Conservation (phyloP, 148 eudicot genomes). For the Pouteria glomerata region DNA sequence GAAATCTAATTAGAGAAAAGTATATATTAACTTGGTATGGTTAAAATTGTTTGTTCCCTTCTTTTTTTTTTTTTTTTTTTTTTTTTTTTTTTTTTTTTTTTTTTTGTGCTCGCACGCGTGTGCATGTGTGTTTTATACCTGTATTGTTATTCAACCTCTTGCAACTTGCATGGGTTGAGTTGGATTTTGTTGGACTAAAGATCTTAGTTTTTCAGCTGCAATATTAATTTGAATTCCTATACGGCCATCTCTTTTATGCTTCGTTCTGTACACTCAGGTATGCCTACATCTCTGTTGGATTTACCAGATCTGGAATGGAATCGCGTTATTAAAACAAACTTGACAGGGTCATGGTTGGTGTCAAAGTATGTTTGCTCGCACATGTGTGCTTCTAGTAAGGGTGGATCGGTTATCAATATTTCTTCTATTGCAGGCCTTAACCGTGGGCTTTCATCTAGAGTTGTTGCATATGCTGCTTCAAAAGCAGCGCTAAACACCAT, state of each 20-base stretch:
- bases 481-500: slow-evolving; percentile 36
- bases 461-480: slow-evolving; percentile 32
- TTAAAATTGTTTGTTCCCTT: no score
- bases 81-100: no score
- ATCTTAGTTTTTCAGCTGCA: background rate
- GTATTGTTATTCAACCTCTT: no score
- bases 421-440: slow-evolving; percentile 40
- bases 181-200: no score
- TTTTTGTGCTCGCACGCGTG: no score
- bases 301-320: slow-evolving; percentile 36
- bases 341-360: no score
- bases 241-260: background rate
- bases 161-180: no score
- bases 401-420: slow-evolving; percentile 40
- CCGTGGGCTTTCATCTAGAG: slow-evolving; percentile 28
- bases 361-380: slow-evolving; percentile 33
- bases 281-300: slow-evolving; percentile 19
- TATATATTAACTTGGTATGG: no score
- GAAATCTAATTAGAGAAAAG: no score
- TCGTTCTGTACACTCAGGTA: slow-evolving; percentile 14
- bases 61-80: no score
- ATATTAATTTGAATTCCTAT: background rate
- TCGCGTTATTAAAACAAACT: slow-evolving; percentile 22
- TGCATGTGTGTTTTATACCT: no score
- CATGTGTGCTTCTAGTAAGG: slow-evolving; percentile 29